Conservation (phyloP, 305 asterid genomes). For the Fraxinus xanthoxyloides region DNA sequence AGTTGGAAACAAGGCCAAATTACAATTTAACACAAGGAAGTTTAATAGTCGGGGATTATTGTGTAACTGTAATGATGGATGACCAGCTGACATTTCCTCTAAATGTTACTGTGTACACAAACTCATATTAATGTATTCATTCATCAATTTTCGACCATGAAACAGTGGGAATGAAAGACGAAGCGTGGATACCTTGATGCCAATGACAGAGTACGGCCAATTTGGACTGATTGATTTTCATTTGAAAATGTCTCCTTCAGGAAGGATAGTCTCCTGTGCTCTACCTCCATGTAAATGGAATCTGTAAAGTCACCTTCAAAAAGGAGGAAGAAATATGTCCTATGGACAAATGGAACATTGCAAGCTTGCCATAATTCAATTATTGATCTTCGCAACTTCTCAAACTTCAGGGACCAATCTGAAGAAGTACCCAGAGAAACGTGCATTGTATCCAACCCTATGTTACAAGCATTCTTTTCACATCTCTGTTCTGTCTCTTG, state of each 20-base stretch:
- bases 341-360: conserved; percentile 71
- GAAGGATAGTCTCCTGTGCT: conserved; percentile 69
- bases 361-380: conserved; percentile 76
- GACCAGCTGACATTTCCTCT: background rate
- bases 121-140: background rate
- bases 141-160: background rate
- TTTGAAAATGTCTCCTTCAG: conserved; percentile 58
- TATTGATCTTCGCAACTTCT: conserved; percentile 56
- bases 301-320: conserved; percentile 69
- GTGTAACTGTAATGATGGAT: background rate
- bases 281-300: conserved; percentile 89
- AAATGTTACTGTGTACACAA: background rate
- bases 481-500: conserved; percentile 32
- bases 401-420: conserved; percentile 69
- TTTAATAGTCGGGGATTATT: background rate
- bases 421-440: conserved; percentile 34
- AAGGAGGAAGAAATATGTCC: conserved; percentile 85
- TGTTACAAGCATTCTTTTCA: conserved; percentile 44
- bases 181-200: conserved; percentile 60
- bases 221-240: conserved; percentile 58
- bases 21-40: background rate
- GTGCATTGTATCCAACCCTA: conserved; percentile 40
- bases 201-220: conserved; percentile 57
- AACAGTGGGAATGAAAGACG: conserved; percentile 9
- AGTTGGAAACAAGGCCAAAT: background rate